These are phyloP conservation scores for Exophiala sideris DNA, from an alignment of 2,329 filamentous ascomycete species.

Conservation along the genomic window DNA sequence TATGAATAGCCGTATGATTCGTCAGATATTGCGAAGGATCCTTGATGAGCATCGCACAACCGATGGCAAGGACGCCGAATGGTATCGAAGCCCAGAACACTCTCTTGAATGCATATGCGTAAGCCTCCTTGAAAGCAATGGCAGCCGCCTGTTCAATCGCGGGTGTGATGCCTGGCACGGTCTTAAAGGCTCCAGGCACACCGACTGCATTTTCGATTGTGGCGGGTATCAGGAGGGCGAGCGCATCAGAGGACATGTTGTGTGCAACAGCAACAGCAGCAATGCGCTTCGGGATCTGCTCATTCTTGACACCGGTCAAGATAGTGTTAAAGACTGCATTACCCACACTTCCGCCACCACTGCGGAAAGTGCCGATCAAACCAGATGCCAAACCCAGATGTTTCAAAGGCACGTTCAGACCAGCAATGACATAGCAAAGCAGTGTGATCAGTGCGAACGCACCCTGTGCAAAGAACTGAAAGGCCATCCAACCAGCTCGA, in stretches of 20 bases:
- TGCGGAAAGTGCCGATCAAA: slow-evolving; percentile 13
- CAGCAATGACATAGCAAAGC: slow-evolving; percentile 9
- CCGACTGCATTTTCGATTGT: slow-evolving; percentile 1
- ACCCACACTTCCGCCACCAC: slow-evolving; percentile 6
- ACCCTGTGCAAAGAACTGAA: slow-evolving; percentile 5
- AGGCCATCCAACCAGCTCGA: slow-evolving; percentile 5
- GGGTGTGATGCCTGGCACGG: slow-evolving; percentile 7
- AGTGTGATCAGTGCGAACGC: slow-evolving; percentile 7
- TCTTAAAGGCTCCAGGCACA: slow-evolving; percentile 3
- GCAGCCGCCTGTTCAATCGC: background rate
- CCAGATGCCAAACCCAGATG: slow-evolving; percentile 11
- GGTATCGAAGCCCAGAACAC: slow-evolving; percentile 13
- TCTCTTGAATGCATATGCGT: slow-evolving; percentile 6
- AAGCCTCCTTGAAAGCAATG: slow-evolving; percentile 1
- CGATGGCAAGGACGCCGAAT: slow-evolving; percentile 12
- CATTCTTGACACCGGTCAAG: slow-evolving; percentile 3
- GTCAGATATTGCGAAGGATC: slow-evolving; percentile 12
- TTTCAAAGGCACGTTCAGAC: slow-evolving; percentile 6
- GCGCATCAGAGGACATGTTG: background rate
- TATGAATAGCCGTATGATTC: slow-evolving; percentile 8
- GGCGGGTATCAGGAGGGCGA: slow-evolving; percentile 4
- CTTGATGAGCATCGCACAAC: background rate
- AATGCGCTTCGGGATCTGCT: background rate
- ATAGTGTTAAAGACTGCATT: slow-evolving; percentile 14
- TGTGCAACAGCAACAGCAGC: background rate